Percentiles rank a stretch among this genome's conserved stretches.
Conservation (phyloP, 495 filamentous ascomycete species). For the Neurospora intermedia region DNA sequence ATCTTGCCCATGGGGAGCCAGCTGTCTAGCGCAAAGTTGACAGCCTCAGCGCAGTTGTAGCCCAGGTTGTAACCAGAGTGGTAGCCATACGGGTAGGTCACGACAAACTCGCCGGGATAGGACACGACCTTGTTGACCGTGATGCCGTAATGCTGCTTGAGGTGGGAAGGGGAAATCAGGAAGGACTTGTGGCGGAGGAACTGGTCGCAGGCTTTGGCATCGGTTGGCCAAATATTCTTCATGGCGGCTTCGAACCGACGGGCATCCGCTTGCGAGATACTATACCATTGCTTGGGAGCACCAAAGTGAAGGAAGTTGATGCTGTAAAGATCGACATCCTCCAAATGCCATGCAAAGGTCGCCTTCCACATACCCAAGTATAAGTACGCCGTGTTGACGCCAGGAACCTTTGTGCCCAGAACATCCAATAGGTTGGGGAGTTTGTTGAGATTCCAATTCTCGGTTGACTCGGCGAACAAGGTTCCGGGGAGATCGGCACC, state of each 20-base stretch:
- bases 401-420: slow-evolving; percentile 86
- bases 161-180: slow-evolving; percentile 82
- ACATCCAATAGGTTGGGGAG: slow-evolving; percentile 90
- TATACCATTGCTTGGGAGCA: slow-evolving; percentile 98
- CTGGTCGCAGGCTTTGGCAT: slow-evolving; percentile 94
- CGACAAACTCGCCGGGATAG: slow-evolving; percentile 94
- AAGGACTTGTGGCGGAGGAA: slow-evolving; percentile 97
- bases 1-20: slow-evolving; percentile 93
- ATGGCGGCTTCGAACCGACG: slow-evolving; percentile 87
- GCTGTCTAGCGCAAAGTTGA: slow-evolving; percentile 92
- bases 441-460: slow-evolving; percentile 87
- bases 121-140: slow-evolving; percentile 94
- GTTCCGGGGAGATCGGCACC: slow-evolving; percentile 95
- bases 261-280: slow-evolving; percentile 95
- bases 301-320: slow-evolving; percentile 99
- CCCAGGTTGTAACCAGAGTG: slow-evolving; percentile 97
- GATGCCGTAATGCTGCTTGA: slow-evolving; percentile 82
- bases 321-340: slow-evolving; percentile 97
- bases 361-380: slow-evolving; percentile 99
- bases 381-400: slow-evolving; percentile 97
- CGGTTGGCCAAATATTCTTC: slow-evolving; percentile 89
- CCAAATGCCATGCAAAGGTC: slow-evolving; percentile 97
- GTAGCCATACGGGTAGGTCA: slow-evolving; percentile 97
- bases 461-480: slow-evolving; percentile 82
- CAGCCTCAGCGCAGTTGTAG: slow-evolving; percentile 97